phyloP scores from a whole-genome alignment of 352 stramenopile genomes.

The Globisporangium yorkense region DNA sequence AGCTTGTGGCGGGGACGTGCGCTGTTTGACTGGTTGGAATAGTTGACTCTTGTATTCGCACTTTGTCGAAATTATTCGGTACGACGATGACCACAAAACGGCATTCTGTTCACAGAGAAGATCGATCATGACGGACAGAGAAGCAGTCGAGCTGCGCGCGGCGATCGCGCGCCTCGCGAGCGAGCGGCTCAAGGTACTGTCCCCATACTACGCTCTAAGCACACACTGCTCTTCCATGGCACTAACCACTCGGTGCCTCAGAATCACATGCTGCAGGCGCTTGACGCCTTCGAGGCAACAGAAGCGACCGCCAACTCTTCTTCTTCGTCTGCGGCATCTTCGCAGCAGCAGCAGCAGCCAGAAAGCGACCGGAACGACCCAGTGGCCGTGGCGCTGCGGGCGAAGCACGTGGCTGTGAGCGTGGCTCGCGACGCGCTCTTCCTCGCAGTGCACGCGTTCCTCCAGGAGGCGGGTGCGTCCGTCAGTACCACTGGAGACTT shows the following conservation, averaged over 20 bases:
- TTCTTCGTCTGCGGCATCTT: constrained; percentile 8
- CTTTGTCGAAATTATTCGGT: too few species aligned
- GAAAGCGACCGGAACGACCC: constrained; percentile 34
- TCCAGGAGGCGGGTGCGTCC: constrained; percentile 57
- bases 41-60: neutral
- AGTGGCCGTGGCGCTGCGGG: constrained; percentile 32
- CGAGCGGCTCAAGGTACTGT: constrained; percentile 27
- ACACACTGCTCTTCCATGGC: too few species aligned
- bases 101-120: neutral
- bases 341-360: neutral
- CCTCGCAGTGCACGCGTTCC: constrained; percentile 57
- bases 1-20: neutral
- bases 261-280: constrained; percentile 66
- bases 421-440: constrained; percentile 60
- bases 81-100: too few species aligned
- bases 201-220: neutral
- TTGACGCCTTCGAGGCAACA: constrained; percentile 34
- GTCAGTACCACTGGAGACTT: neutral
- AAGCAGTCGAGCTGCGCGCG: constrained; percentile 28
- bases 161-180: constrained; percentile 27
- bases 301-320: neutral
- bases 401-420: constrained; percentile 40
- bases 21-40: neutral
- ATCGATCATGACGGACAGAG: constrained; percentile 4
- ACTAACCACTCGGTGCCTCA: constrained; percentile 11